Evolutionary conservation across 495 filamentous ascomycete species (phyloP).

Genomic region (Penicillium simplicissimum): DNA sequence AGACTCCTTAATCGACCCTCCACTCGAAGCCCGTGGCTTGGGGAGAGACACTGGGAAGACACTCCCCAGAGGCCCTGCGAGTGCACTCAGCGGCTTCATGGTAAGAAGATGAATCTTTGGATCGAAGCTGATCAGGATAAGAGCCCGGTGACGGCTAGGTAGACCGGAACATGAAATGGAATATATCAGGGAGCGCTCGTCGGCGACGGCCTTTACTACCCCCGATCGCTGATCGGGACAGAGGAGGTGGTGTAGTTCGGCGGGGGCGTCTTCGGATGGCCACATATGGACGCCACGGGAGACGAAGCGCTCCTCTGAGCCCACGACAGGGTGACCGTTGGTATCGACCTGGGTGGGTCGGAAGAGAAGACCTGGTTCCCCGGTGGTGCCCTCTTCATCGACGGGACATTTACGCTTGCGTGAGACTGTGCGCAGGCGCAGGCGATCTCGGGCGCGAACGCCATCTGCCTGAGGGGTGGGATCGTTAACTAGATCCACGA

Average conservation of each 20-base stretch:
- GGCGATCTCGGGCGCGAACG: conserved; percentile 42
- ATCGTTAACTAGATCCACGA: conserved; percentile 67
- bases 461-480: conserved; percentile 37
- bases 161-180: conserved; percentile 55
- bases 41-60: conserved; percentile 7
- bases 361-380: conserved; percentile 35
- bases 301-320: conserved; percentile 49
- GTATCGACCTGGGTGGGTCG: conserved; percentile 32
- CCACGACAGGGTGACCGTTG: conserved; percentile 28
- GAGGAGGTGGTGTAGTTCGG: conserved; percentile 54
- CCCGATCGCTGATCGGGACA: conserved; percentile 54
- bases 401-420: conserved; percentile 40
- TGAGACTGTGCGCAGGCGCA: conserved; percentile 55
- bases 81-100: conserved; percentile 15
- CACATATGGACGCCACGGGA: conserved; percentile 56
- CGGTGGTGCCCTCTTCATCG: conserved; percentile 39
- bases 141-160: conserved; percentile 38
- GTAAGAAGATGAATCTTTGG: conserved; percentile 47
- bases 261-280: conserved; percentile 54
- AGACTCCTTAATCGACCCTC: conserved; percentile 34
- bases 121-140: conserved; percentile 68
- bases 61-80: conserved; percentile 13
- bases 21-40: conserved; percentile 5
- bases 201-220: conserved; percentile 52
- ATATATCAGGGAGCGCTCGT: conserved; percentile 60